Percentiles rank a stretch among this genome's conserved stretches.
Evolutionary conservation across 129 eudicot species (phyloP).

Genomic region (Flaveria bidentis): DNA sequence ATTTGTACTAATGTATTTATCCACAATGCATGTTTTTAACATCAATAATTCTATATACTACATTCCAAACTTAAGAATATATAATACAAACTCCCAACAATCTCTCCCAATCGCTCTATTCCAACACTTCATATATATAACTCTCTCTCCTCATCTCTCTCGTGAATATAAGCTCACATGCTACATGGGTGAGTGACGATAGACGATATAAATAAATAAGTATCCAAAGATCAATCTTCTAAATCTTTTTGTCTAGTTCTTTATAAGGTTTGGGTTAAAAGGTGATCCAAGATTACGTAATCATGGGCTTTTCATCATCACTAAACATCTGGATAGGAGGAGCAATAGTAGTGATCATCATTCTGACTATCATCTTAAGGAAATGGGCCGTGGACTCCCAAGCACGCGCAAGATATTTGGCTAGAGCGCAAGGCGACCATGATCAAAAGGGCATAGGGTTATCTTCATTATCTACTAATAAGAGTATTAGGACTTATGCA

Average conservation of each 20-base stretch:
- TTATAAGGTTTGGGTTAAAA: constrained; percentile 5
- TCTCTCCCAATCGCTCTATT: constrained; percentile 25
- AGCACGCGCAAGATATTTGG: constrained; percentile 33
- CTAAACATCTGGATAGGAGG: constrained; percentile 48
- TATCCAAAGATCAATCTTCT: constrained; percentile 1
- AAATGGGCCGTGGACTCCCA: constrained; percentile 46
- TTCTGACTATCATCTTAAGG: constrained; percentile 47
- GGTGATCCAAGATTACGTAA: constrained; percentile 21
- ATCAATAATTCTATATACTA: constrained; percentile 2
- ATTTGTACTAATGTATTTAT: constrained; percentile 13
- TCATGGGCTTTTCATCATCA: constrained; percentile 43
- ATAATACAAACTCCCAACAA: constrained; percentile 18
- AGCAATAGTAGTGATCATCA: constrained; percentile 48
- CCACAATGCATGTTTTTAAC: constrained; percentile 3
- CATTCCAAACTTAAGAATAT: constrained; percentile 53
- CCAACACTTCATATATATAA: constrained; percentile 17
- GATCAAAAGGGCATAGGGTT: constrained; percentile 10
- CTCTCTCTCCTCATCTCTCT: constrained; percentile 25
- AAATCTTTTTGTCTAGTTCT: background rate
- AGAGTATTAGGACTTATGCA: constrained; percentile 57
- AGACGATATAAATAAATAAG: background rate
- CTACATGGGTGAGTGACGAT: constrained; percentile 12
- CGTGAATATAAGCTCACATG: constrained; percentile 22
- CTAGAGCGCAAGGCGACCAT: constrained; percentile 24
- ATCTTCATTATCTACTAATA: constrained; percentile 27